Evolutionary conservation across 495 filamentous ascomycete genomes (phyloP).

Genomic region (Penicillium malachiteum): DNA sequence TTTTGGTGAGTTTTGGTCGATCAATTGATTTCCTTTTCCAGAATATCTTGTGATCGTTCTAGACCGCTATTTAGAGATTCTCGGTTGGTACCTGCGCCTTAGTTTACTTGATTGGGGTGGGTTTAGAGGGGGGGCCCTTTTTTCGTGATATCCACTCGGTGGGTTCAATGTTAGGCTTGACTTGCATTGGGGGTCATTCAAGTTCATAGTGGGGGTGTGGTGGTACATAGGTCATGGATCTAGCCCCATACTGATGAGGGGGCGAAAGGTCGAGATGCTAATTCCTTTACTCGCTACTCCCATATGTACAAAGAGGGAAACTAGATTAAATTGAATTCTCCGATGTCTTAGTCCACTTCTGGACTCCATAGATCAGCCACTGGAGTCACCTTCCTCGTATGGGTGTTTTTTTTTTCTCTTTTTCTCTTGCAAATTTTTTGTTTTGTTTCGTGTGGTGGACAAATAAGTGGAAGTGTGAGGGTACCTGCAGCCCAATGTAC

Average conservation of each 20-base stretch:
- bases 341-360: neutral
- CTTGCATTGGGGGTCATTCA: too few relatives aligned
- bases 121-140: neutral
- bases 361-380: constrained; percentile 19
- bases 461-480: neutral
- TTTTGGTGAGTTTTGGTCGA: neutral
- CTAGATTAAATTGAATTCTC: neutral
- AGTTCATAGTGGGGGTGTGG: too few relatives aligned
- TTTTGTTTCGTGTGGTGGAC: neutral
- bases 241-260: neutral
- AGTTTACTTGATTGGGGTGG: neutral
- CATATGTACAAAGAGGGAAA: neutral
- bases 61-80: constrained; percentile 15
- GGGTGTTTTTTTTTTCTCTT: neutral
- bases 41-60: constrained; percentile 11
- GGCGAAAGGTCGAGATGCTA: neutral
- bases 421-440: too few relatives aligned
- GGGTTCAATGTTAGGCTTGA: too few relatives aligned
- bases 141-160: neutral
- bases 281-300: neutral
- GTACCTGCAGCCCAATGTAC: constrained; percentile 10
- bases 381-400: constrained; percentile 18
- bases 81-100: constrained; percentile 15
- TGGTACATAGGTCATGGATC: too few relatives aligned
- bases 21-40: constrained; percentile 8